Percentiles rank a stretch among this genome's conserved stretches.
Evolutionary conservation across 495 filamentous ascomycete species (phyloP).

Genomic region (Aspergillus carlsbadensis): DNA sequence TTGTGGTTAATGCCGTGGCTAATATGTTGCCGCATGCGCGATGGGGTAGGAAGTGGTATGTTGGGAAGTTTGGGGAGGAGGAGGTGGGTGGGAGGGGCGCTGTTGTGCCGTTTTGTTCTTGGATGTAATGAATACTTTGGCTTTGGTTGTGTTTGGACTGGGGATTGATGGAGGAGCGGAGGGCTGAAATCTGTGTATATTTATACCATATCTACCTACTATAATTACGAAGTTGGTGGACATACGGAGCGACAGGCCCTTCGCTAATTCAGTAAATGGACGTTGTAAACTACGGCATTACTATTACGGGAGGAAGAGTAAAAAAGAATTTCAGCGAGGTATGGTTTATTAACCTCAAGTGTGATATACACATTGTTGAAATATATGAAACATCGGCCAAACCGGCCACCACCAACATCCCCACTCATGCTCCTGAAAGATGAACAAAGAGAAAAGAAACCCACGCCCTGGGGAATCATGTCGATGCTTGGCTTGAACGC

Average conservation of each 20-base stretch:
- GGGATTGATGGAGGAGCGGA: too few relatives aligned
- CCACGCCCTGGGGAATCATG: constrained; percentile 19
- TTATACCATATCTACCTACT: too few relatives aligned
- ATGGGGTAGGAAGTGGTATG: constrained; percentile 83
- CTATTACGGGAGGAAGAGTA: neutral
- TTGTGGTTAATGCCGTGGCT: constrained; percentile 80
- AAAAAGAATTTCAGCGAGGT: neutral
- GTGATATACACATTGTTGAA: constrained; percentile 32
- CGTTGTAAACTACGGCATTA: neutral
- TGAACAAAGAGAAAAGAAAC: constrained; percentile 15
- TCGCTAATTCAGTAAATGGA: neutral
- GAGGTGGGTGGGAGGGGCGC: constrained; percentile 74
- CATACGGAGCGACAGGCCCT: too few relatives aligned
- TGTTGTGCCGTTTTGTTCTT: constrained; percentile 70
- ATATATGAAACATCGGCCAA: constrained; percentile 23
- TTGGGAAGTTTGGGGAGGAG: constrained; percentile 79
- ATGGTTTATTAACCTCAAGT: constrained; percentile 15
- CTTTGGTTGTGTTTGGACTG: too few relatives aligned
- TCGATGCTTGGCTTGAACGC: constrained; percentile 41
- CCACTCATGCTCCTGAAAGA: constrained; percentile 17
- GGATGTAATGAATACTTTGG: constrained; percentile 25
- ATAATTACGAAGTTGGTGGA: too few relatives aligned
- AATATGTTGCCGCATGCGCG: constrained; percentile 90
- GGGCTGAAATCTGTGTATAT: too few relatives aligned
- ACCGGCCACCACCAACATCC: constrained; percentile 15